Percentiles rank a stretch among this genome's conserved stretches.
Evolutionary conservation across 2,329 filamentous ascomycete genomes (phyloP).

Genomic region (Septoria linicola): DNA sequence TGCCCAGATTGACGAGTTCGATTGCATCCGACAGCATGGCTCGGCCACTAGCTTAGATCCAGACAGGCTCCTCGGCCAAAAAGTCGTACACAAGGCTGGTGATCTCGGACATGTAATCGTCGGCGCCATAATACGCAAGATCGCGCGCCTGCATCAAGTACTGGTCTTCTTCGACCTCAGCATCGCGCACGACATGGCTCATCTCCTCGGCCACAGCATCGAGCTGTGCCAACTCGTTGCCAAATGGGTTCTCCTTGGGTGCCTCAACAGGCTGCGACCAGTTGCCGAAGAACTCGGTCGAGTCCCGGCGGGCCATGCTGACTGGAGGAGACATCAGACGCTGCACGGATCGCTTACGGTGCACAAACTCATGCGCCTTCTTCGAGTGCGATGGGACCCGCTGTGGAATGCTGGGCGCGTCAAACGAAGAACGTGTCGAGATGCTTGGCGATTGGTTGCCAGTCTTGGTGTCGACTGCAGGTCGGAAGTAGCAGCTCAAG

Average conservation of each 20-base stretch:
- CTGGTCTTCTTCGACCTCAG: conserved; percentile 71
- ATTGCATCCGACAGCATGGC: conserved; percentile 28
- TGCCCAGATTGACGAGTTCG: conserved; percentile 31
- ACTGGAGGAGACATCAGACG: conserved; percentile 41
- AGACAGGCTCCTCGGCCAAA: conserved; percentile 31
- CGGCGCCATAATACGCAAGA: conserved; percentile 69
- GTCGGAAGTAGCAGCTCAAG: conserved; percentile 58
- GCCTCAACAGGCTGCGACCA: conserved; percentile 38
- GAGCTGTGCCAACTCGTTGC: conserved; percentile 84
- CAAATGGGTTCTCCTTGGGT: conserved; percentile 67
- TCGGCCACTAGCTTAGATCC: conserved; percentile 24
- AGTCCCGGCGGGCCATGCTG: conserved; percentile 57
- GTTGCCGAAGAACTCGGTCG: conserved; percentile 44
- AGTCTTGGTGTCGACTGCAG: conserved; percentile 42
- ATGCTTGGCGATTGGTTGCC: conserved; percentile 58
- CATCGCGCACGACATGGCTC: conserved; percentile 57
- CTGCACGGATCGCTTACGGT: conserved; percentile 63
- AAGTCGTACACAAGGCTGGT: conserved; percentile 61
- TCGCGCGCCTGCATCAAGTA: conserved; percentile 67
- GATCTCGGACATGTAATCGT: conserved; percentile 83
- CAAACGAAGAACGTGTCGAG: conserved; percentile 46
- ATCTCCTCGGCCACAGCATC: conserved; percentile 92
- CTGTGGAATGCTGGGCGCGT: conserved; percentile 69
- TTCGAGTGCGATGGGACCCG: conserved; percentile 87
- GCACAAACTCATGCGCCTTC: conserved; percentile 74